Base-by-base conservation (phyloP, 2,329 filamentous ascomycete genomes). In the Aspergillus sergii region DNA sequence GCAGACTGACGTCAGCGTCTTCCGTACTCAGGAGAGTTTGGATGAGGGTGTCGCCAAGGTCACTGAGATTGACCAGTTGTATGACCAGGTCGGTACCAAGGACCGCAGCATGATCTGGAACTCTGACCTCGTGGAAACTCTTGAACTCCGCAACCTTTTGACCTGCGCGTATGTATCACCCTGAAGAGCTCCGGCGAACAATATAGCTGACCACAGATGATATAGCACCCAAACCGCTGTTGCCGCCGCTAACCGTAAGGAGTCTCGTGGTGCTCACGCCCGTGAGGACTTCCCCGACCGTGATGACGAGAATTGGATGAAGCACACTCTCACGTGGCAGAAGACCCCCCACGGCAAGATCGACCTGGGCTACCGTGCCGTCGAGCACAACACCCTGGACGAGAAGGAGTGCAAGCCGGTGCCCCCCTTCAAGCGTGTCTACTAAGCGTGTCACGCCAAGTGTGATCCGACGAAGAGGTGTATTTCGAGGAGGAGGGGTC, bases 71-170 rank as follows among this genome's bases (percentile, higher is more conserved):
- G 94, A 98, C 79, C 81, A 86, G 72, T 86, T 84, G 74, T 98
- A 91, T 83, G 82, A 85, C 72, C 85, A 97, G 76, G 90, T 98
- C 72, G 92, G 93, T 75, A 97, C 92, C 83, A 96, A 97, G 88
- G 94, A 98, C 81, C 91, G 95, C 81, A 96, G 92, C 86, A 97
- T 98, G 94, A 98, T 98, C 85, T 98, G 94, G 94, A 98, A 98
- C 89, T 93, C 92, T 28, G 94, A 98, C 76, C 88, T 98, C 45
- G 93, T 97, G 66, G 94, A 98, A 86, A 96, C 94, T 9, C 88
- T 99, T 61, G 95, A 99, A 83, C 85, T 98, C 76, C 88, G 94
- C 76, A 99, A 99, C 81, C 82, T 99, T 75, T 84, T 99, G 77
- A 98, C 95, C 75, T 98, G 95, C 89, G 94, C 94, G 88, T 93